Percentiles rank a stretch among this genome's conserved stretches.
Conservation (phyloP, 257 asterid genomes). For the Solanum pinnatisectum region DNA sequence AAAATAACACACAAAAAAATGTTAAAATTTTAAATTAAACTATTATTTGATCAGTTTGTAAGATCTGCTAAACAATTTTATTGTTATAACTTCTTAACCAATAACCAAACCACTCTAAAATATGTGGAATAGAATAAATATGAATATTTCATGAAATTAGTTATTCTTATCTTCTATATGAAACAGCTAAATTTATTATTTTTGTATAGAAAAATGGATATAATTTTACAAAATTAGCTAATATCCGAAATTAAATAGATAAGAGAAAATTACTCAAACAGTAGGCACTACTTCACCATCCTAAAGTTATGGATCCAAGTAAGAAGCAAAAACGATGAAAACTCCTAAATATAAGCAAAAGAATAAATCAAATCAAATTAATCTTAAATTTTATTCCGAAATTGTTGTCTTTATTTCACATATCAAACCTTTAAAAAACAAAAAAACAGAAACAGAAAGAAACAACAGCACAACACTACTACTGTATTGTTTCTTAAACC, state of each 20-base stretch:
- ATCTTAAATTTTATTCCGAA: too few relatives aligned
- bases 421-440: too few relatives aligned
- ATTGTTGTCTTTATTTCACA: too few relatives aligned
- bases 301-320: not conserved
- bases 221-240: not conserved
- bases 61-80: not conserved
- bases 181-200: not conserved
- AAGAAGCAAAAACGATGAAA: not conserved
- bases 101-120: not conserved
- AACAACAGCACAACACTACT: not conserved
- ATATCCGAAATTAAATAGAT: not conserved
- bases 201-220: not conserved
- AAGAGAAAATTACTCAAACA: not conserved
- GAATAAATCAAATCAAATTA: not conserved
- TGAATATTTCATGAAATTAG: not conserved
- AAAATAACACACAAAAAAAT: not conserved
- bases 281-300: not conserved
- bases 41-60: not conserved
- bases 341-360: not conserved
- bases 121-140: not conserved
- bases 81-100: not conserved
- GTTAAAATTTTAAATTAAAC: not conserved
- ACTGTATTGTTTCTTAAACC: not conserved
- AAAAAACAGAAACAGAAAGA: not conserved
- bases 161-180: not conserved